Evolutionary conservation across 2,329 filamentous ascomycete genomes (phyloP).

Genomic region (Colletotrichum noveboracense): DNA sequence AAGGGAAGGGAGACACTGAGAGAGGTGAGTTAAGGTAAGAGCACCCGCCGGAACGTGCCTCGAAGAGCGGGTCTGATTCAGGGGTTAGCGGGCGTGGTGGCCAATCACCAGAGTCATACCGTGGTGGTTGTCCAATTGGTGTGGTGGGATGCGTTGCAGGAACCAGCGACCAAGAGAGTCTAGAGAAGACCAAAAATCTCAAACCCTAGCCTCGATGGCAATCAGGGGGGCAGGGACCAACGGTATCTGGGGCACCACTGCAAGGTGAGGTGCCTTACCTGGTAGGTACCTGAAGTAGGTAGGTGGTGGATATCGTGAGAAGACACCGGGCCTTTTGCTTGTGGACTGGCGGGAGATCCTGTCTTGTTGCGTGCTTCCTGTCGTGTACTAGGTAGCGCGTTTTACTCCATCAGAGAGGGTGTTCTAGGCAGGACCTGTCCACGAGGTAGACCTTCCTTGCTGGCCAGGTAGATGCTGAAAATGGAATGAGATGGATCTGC

Average conservation of each 20-base stretch:
- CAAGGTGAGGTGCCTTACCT: not conserved
- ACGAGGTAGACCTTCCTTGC: not conserved
- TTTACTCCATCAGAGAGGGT: not conserved
- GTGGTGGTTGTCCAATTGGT: not conserved
- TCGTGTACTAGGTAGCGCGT: not conserved
- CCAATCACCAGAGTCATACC: not conserved
- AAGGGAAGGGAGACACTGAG: not conserved
- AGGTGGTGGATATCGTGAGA: not conserved
- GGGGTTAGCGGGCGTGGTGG: not conserved
- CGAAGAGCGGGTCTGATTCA: not conserved
- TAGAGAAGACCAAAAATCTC: not conserved
- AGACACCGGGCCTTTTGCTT: not conserved
- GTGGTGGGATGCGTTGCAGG: conserved; percentile 5
- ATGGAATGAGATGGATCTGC: not conserved
- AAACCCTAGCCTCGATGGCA: conserved; percentile 11
- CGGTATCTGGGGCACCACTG: conserved; percentile 5
- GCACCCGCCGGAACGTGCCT: not conserved
- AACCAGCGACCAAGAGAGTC: not conserved
- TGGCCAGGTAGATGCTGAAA: not conserved
- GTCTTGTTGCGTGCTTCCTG: not conserved
- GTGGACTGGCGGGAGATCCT: not conserved
- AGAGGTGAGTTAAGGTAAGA: not conserved
- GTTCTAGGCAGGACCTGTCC: not conserved
- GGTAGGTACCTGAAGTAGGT: no score
- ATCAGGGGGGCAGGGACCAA: not conserved